Base-by-base conservation (phyloP, 345 rosid species). In the Aethionema arabicum region DNA sequence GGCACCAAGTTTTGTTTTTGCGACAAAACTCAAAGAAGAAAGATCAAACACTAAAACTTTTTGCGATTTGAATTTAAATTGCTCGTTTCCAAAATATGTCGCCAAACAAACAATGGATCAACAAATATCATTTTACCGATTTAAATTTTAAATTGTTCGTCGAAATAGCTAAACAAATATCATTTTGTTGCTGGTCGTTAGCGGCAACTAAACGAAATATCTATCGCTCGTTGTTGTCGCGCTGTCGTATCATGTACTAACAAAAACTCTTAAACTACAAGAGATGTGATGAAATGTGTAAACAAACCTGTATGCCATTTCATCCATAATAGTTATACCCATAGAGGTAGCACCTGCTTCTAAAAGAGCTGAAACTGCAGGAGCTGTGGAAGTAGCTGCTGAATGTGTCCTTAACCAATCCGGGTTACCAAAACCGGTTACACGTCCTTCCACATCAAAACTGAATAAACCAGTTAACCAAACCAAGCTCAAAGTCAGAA, bases 341-440 rank as follows among this genome's bases (percentile, higher is more conserved):
- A 78, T 21, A 11, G 83, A 79, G 1, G 86, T 81, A 14, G 93
- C 98, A 41, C 98, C 98, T 47, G 66, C 90, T 14, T 21, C 76
- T 32, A 89, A 72, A 56, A 89, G 72, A 58, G 82, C 83, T 63
- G 76, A 67, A 67, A 92, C 91, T 45, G 77, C 82, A 0, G 83
- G 93, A 10, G 95, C 91, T 4, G 91, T 87, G 32, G 86, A 75
- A 46, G 78, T 79, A 42, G 96, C 91, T 42, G 80, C 77, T 4
- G 68, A 57, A 73, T 89, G 96, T 58, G 96, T 89, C 76, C 83
- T 75, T 59, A 78, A 86, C 98, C 98, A 92, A 57, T 89, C 96
- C 36, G 93, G 98, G 67, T 85, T 85, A 52, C 98, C 98, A 67
- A 92, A 92, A 38, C 95, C 93, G 65, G 95, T 78, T 33, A 89